Percentiles rank a stretch among this genome's conserved stretches.
These are phyloP conservation scores for Fusarium zealandicum DNA, from an alignment of 2,329 filamentous ascomycete species.

Conservation along the genomic window DNA sequence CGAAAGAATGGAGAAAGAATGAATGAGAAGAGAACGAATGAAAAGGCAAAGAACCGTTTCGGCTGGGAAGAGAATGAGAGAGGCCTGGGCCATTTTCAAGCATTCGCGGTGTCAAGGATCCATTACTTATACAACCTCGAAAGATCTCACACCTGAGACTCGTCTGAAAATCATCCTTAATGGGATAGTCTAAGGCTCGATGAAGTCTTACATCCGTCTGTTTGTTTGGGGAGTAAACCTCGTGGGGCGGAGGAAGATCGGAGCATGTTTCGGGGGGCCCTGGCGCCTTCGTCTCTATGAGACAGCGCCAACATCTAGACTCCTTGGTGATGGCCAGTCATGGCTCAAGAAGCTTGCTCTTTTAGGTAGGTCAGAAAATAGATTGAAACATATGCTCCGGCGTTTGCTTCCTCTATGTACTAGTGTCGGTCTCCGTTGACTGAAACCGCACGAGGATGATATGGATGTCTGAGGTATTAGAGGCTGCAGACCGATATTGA, in stretches of 20 bases:
- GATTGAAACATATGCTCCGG: neutral
- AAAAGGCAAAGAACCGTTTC: constrained; percentile 8
- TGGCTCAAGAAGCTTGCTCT: no score
- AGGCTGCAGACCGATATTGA: no score
- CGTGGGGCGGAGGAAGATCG: constrained; percentile 12
- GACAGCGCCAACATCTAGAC: constrained; percentile 1
- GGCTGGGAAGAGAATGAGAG: constrained; percentile 1
- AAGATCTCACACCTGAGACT: constrained; percentile 9
- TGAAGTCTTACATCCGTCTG: constrained; percentile 10
- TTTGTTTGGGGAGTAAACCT: constrained; percentile 8
- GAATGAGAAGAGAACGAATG: constrained; percentile 8
- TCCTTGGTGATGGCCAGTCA: constrained; percentile 1
- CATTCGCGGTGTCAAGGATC: constrained; percentile 7
- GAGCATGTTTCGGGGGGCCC: constrained; percentile 17
- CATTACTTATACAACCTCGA: constrained; percentile 25
- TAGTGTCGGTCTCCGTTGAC: no score
- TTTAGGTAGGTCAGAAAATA: neutral
- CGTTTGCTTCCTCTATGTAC: no score
- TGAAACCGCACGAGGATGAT: no score
- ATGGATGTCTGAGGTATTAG: no score
- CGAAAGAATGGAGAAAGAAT: constrained; percentile 10
- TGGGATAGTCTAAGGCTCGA: constrained; percentile 1
- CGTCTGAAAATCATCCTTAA: constrained; percentile 4
- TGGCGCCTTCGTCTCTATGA: constrained; percentile 14
- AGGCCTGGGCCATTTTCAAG: constrained; percentile 2